Evolutionary conservation across 2,329 filamentous ascomycete species (phyloP).

Genomic region (Hymenoscyphus scutula): DNA sequence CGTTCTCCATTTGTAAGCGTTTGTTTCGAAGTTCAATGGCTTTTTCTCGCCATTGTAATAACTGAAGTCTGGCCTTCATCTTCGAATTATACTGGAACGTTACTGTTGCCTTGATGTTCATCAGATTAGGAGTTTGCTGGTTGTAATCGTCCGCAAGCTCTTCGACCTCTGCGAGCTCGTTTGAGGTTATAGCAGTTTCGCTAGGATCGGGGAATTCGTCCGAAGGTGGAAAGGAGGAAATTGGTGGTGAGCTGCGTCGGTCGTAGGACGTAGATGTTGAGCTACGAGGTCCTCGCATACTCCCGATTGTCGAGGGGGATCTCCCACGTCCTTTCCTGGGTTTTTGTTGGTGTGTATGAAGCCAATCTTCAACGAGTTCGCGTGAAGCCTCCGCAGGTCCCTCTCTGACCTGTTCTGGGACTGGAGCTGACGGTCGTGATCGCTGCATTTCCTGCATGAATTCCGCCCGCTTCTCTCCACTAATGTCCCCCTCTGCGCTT

Average conservation of each 20-base stretch:
- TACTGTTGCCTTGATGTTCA: constrained; percentile 29
- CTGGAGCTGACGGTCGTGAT: constrained; percentile 9
- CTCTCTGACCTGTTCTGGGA: constrained; percentile 14
- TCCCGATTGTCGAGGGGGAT: constrained; percentile 31
- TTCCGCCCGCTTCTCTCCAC: constrained; percentile 9
- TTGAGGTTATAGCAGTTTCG: constrained; percentile 29
- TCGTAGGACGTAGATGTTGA: constrained; percentile 15
- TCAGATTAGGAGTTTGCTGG: constrained; percentile 17
- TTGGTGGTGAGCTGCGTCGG: constrained; percentile 10
- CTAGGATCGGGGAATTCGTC: constrained; percentile 26
- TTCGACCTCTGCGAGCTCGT: constrained; percentile 19
- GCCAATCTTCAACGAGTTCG: constrained; percentile 29
- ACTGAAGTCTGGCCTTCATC: constrained; percentile 18
- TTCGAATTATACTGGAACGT: constrained; percentile 27
- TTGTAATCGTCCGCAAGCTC: constrained; percentile 11
- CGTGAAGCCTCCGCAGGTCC: constrained; percentile 12
- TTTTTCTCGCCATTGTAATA: constrained; percentile 31
- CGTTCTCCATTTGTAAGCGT: constrained; percentile 40
- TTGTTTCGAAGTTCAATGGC: constrained; percentile 36
- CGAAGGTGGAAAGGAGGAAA: constrained; percentile 18
- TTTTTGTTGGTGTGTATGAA: constrained; percentile 21
- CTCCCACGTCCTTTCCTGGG: constrained; percentile 22
- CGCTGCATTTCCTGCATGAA: constrained; percentile 19
- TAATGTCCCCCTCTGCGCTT: constrained; percentile 25
- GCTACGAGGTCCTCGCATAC: constrained; percentile 29